Conservation (phyloP, 2,329 filamentous ascomycete genomes). For the Neopestalotiopsis rosae region DNA sequence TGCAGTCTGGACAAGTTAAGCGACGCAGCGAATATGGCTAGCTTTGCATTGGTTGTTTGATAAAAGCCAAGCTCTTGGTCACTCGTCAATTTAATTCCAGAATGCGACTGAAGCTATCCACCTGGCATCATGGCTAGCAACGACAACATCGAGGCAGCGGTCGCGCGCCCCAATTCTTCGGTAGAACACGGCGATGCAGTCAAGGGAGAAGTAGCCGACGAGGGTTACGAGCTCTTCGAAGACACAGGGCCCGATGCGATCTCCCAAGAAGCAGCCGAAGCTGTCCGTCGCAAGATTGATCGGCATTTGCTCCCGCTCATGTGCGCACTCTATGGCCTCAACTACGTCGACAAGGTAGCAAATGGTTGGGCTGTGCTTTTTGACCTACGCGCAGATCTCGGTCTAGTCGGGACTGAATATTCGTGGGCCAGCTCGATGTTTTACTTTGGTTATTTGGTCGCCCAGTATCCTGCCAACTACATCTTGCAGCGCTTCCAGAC, state of each 20-base stretch:
- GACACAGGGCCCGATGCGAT: slow-evolving; percentile 21
- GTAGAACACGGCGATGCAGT: slow-evolving; percentile 2
- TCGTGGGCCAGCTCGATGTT: slow-evolving; percentile 49
- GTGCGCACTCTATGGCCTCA: slow-evolving; percentile 62
- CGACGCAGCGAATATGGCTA: no score
- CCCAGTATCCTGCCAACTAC: slow-evolving; percentile 34
- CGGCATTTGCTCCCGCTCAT: slow-evolving; percentile 54
- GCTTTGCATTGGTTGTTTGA: background rate
- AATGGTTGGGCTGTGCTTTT: slow-evolving; percentile 33
- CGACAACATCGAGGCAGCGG: background rate
- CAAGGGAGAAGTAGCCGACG: slow-evolving; percentile 27
- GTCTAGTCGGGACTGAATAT: slow-evolving; percentile 44
- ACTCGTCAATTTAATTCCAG: no score
- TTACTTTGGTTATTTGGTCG: slow-evolving; percentile 35
- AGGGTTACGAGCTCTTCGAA: slow-evolving; percentile 31
- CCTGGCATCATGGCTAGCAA: background rate
- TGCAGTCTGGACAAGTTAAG: background rate
- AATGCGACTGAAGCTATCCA: background rate
- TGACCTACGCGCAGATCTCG: slow-evolving; percentile 27
- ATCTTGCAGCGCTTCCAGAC: slow-evolving; percentile 31
- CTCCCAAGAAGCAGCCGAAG: slow-evolving; percentile 24
- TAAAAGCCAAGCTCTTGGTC: background rate
- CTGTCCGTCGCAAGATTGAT: slow-evolving; percentile 46
- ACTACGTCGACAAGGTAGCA: slow-evolving; percentile 53
- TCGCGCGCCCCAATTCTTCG: background rate